Evolutionary conservation across 345 rosid genomes (phyloP).

Genomic region (Dipteronia dyeriana): DNA sequence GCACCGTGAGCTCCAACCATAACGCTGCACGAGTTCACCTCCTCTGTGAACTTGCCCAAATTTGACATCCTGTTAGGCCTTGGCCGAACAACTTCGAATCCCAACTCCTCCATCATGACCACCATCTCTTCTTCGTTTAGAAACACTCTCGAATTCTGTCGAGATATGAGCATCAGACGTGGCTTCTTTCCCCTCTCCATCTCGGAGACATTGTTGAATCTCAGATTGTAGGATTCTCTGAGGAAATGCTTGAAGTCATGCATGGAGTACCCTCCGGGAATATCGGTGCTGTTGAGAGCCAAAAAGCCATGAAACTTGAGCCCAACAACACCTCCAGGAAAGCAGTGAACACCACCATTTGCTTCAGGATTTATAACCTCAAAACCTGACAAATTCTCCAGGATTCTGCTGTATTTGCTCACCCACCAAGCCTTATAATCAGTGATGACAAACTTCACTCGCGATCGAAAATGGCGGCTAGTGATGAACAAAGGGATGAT

Average conservation of each 20-base stretch:
- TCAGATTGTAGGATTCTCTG: conserved; percentile 31
- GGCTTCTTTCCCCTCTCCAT: conserved; percentile 29
- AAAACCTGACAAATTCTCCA: conserved; percentile 29
- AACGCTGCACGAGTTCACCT: conserved; percentile 33
- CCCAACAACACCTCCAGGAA: conserved; percentile 43
- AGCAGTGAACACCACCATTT: conserved; percentile 41
- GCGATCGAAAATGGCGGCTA: conserved; percentile 28
- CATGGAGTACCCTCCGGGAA: conserved; percentile 40
- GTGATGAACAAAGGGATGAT: conserved; percentile 53
- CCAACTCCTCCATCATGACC: conserved; percentile 33
- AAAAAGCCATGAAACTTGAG: conserved; percentile 34
- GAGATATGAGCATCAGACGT: conserved; percentile 34
- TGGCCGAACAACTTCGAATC: conserved; percentile 31
- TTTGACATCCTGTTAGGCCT: conserved; percentile 27
- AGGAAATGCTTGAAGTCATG: conserved; percentile 44
- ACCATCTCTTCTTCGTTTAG: conserved; percentile 37
- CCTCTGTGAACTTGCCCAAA: conserved; percentile 25
- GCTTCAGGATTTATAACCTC: conserved; percentile 29
- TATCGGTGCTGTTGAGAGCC: conserved; percentile 24
- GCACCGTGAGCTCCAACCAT: conserved; percentile 52
- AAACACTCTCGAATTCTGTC: conserved; percentile 31
- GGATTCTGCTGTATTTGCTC: conserved; percentile 28
- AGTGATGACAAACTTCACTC: conserved; percentile 35
- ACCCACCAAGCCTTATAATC: conserved; percentile 41
- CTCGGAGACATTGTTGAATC: conserved; percentile 18